Percentiles rank a stretch among this genome's conserved stretches.
Conservation (phyloP, 2,329 filamentous ascomycete genomes). For the Xylariaceae sp. region DNA sequence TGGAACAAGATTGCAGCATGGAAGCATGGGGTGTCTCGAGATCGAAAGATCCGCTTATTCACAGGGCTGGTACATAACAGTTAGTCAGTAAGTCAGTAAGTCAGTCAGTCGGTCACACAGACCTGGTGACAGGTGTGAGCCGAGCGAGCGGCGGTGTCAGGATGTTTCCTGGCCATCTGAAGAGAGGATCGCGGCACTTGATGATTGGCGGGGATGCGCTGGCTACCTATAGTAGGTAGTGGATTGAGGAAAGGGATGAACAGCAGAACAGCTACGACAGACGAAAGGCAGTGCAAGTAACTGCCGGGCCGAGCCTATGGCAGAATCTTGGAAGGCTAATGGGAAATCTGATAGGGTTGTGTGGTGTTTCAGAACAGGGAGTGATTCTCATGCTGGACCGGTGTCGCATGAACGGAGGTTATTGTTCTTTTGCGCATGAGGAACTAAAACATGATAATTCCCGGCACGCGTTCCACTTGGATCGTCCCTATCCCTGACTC, state of each 20-base stretch:
- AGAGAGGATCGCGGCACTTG: conserved; percentile 24
- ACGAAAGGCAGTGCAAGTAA: no score
- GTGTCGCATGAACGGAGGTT: conserved; percentile 26
- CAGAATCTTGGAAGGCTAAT: not conserved
- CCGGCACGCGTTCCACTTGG: conserved; percentile 9
- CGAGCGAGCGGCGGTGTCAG: conserved; percentile 12
- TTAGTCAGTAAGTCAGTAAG: no score
- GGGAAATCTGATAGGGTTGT: conserved; percentile 21
- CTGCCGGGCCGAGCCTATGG: conserved; percentile 25
- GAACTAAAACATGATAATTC: not conserved
- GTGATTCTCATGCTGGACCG: conserved; percentile 28
- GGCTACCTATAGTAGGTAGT: no score
- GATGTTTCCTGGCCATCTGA: conserved; percentile 14
- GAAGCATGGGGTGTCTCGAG: not conserved
- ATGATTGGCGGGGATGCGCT: conserved; percentile 27
- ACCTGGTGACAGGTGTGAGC: conserved; percentile 16
- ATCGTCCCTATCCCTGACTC: conserved; percentile 11
- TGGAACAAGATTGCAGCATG: not conserved
- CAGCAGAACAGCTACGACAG: conserved; percentile 12
- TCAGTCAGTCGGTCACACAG: conserved; percentile 4
- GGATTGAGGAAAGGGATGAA: conserved; percentile 23
- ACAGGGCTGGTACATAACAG: not conserved
- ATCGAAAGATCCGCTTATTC: not conserved
- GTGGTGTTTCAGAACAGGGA: conserved; percentile 33
- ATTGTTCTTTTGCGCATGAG: not conserved